Conservation (phyloP, 2,329 filamentous ascomycete genomes). For the Ascochyta clinopodiicola region DNA sequence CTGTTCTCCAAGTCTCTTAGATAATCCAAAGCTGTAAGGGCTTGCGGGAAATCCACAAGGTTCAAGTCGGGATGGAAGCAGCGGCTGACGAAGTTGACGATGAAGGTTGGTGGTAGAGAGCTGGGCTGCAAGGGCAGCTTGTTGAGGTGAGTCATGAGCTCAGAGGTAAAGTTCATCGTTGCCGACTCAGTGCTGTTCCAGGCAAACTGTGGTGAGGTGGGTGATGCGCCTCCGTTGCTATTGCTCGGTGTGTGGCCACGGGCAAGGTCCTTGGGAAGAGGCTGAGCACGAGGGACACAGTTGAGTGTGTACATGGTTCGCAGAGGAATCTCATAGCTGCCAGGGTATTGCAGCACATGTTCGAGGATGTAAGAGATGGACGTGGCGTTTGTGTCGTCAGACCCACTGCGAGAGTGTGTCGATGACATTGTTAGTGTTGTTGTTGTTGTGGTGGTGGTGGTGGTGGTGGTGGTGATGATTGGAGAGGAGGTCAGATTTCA, state of each 20-base stretch:
- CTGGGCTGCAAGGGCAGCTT: constrained; percentile 66
- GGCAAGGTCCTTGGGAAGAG: constrained; percentile 39
- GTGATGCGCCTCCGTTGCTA: constrained; percentile 47
- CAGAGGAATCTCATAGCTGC: constrained; percentile 69
- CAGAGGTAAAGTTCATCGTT: constrained; percentile 57
- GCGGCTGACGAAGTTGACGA: constrained; percentile 66
- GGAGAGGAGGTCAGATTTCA: background rate
- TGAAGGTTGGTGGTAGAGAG: constrained; percentile 67
- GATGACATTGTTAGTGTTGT: constrained; percentile 33
- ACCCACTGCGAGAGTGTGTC: constrained; percentile 47
- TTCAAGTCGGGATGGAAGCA: constrained; percentile 64
- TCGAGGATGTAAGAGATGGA: constrained; percentile 48
- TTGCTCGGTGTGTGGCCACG: constrained; percentile 46
- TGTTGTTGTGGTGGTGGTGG: background rate
- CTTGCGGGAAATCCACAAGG: constrained; percentile 69
- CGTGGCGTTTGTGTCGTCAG: constrained; percentile 44
- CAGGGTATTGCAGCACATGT: constrained; percentile 64
- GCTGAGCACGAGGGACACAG: constrained; percentile 59
- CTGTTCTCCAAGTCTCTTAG: constrained; percentile 68
- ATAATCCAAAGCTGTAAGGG: constrained; percentile 70
- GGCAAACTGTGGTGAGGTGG: constrained; percentile 36
- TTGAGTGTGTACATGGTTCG: constrained; percentile 73
- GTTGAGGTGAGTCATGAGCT: constrained; percentile 63
- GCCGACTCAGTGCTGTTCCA: constrained; percentile 45
- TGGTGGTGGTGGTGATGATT: constrained; percentile 9